Conservation (phyloP, 169 alveolate genomes). For the Cryptosporidium bovis region DNA sequence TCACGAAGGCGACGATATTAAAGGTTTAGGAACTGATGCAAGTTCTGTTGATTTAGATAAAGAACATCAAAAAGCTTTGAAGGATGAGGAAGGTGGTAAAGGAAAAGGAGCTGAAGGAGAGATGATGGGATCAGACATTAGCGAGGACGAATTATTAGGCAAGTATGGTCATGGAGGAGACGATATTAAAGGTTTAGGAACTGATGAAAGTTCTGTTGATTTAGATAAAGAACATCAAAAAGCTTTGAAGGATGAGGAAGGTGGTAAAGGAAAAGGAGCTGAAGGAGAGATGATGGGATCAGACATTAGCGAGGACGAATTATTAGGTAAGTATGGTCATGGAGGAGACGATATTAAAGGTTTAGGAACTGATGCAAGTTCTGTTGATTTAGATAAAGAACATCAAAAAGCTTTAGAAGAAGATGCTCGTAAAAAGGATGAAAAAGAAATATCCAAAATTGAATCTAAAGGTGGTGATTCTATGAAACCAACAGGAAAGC, state of each 20-base stretch:
- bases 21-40: background rate
- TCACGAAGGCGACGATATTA: slow-evolving; percentile 33
- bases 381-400: slow-evolving; percentile 26
- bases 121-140: background rate
- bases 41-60: slow-evolving; percentile 32
- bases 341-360: slow-evolving; percentile 21
- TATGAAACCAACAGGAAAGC: too few relatives aligned
- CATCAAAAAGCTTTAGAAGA: slow-evolving; percentile 1
- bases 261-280: background rate
- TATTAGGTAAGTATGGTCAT: slow-evolving; percentile 24
- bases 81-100: slow-evolving; percentile 6
- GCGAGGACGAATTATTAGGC: background rate
- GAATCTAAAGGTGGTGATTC: too few relatives aligned
- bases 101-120: background rate
- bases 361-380: slow-evolving; percentile 7
- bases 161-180: background rate
- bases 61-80: slow-evolving; percentile 3
- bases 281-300: background rate
- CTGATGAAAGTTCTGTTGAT: background rate
- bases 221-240: background rate
- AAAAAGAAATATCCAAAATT: too few relatives aligned
- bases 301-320: background rate
- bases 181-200: background rate
- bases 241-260: background rate
- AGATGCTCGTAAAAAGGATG: background rate